Percentiles rank a stretch among this genome's conserved stretches.
Evolutionary conservation across 306 rosid species (phyloP).

Genomic region (Inga laurina): DNA sequence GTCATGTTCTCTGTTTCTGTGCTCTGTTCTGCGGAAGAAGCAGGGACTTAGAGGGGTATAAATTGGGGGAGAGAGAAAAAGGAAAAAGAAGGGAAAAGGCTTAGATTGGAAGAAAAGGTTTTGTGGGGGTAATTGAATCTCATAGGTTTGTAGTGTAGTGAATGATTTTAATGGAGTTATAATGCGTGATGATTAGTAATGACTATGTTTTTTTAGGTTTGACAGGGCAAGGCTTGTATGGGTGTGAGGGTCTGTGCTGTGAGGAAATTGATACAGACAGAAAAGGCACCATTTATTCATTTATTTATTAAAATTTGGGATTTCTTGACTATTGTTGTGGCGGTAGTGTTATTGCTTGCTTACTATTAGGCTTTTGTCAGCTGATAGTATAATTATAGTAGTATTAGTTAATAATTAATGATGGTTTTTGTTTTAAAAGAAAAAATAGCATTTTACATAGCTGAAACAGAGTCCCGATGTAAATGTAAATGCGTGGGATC

Average conservation of each 20-base stretch:
- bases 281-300: not conserved
- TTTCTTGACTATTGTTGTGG: not conserved
- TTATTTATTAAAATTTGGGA: not conserved
- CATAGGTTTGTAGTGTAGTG: not conserved
- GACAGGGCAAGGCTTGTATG: conserved; percentile 6
- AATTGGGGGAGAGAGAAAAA: not conserved
- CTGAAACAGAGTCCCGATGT: not conserved
- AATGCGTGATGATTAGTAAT: conserved; percentile 57
- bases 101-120: conserved; percentile 59
- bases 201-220: conserved; percentile 33
- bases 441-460: not conserved
- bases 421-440: not conserved
- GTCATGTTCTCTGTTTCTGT: conserved; percentile 40
- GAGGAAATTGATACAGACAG: conserved; percentile 41
- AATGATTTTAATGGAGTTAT: not conserved
- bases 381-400: not conserved
- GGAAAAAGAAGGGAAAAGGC: conserved; percentile 15
- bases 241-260: conserved; percentile 32
- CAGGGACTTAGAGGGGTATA: conserved; percentile 20
- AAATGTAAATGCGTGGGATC: not conserved
- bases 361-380: not conserved
- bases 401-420: not conserved
- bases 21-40: not conserved
- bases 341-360: not conserved
- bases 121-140: conserved; percentile 9